Conservation (phyloP, 2,329 filamentous ascomycete species). For the Apiospora sp. region DNA sequence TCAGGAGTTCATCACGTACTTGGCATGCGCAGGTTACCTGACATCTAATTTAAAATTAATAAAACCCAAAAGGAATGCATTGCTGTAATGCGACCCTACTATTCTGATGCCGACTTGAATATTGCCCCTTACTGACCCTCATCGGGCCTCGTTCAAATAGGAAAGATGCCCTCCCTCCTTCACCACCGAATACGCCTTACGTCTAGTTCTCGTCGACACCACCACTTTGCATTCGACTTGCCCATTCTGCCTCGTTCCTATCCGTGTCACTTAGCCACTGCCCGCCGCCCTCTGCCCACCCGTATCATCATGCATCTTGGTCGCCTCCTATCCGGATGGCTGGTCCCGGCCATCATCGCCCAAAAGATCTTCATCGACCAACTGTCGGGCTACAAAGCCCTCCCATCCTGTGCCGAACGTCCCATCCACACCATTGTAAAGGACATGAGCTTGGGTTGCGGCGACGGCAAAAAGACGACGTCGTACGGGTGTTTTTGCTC, state of each 20-base stretch:
- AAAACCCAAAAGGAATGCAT: no score
- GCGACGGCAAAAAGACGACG: slow-evolving; percentile 3
- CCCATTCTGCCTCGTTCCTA: not conserved
- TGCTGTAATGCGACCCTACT: not conserved
- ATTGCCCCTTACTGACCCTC: not conserved
- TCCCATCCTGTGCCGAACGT: slow-evolving; percentile 18
- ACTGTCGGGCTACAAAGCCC: not conserved
- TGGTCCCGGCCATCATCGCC: not conserved
- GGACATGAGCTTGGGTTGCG: slow-evolving; percentile 1
- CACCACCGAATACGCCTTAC: not conserved
- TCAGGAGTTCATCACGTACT: no score
- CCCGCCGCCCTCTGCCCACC: not conserved
- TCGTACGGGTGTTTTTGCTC: slow-evolving; percentile 26
- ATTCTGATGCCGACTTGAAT: not conserved
- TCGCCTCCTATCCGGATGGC: not conserved
- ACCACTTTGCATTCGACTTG: not conserved
- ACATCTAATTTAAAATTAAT: no score
- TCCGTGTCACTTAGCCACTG: not conserved
- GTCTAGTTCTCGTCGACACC: not conserved
- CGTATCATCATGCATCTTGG: not conserved
- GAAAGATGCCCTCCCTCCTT: not conserved
- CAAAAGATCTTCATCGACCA: slow-evolving; percentile 15
- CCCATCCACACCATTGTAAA: slow-evolving; percentile 12
- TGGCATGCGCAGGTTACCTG: no score
- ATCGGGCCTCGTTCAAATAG: not conserved